Percentiles rank a stretch among this genome's conserved stretches.
phyloP scores from a whole-genome alignment of 805 yeast genomes.

The Priceomyces castillae region DNA sequence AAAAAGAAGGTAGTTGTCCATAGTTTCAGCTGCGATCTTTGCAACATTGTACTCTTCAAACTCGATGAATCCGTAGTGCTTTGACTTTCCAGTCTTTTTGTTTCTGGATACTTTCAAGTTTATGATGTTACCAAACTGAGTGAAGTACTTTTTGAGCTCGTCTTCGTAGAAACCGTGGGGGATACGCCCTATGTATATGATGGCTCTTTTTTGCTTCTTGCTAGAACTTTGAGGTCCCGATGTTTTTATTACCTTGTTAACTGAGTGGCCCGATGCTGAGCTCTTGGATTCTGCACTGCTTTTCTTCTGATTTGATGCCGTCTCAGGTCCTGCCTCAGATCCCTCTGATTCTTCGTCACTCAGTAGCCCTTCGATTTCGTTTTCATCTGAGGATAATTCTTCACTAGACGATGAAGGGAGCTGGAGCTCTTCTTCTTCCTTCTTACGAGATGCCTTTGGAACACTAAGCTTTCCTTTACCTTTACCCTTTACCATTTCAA shows the following conservation, averaged over 20 bases:
- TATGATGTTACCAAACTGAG: constrained; percentile 84
- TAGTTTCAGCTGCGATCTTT: constrained; percentile 85
- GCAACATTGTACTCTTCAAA: constrained; percentile 76
- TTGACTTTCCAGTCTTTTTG: constrained; percentile 85
- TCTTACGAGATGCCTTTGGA: neutral
- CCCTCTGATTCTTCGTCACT: constrained; percentile 10
- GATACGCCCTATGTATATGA: constrained; percentile 84
- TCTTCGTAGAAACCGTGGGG: constrained; percentile 90
- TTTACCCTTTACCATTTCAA: constrained; percentile 1
- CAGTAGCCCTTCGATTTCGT: constrained; percentile 17
- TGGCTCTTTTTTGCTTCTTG: constrained; percentile 47
- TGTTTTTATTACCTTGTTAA: constrained; percentile 18
- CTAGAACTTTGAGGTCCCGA: constrained; percentile 8
- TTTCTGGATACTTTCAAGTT: constrained; percentile 82
- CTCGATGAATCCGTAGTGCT: constrained; percentile 90
- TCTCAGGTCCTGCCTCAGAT: constrained; percentile 6
- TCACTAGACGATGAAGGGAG: constrained; percentile 16
- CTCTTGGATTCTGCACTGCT: constrained; percentile 22
- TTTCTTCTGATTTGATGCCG: constrained; percentile 13
- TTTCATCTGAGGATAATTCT: constrained; percentile 20
- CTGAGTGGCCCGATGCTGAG: constrained; percentile 17
- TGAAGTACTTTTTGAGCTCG: constrained; percentile 74
- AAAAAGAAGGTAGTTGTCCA: constrained; percentile 89
- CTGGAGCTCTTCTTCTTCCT: constrained; percentile 18
- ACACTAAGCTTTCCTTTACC: neutral